Conservation (phyloP, 768 basidiomycete genomes). For the Boletus fagicola region DNA sequence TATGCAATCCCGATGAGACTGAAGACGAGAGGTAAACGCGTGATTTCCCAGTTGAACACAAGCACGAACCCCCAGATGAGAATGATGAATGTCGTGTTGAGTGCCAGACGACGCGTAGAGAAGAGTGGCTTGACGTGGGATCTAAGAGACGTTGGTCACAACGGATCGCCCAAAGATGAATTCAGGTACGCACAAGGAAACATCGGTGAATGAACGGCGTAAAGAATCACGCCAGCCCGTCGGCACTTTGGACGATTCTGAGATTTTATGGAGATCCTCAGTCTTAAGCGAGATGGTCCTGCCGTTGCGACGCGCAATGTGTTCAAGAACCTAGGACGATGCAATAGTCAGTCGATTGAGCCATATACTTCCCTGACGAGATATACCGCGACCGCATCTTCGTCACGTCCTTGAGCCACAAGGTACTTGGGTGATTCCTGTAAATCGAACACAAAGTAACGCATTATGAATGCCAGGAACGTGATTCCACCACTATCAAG, state of each 20-base stretch:
- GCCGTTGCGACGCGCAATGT: conserved; percentile 49
- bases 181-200: conserved; percentile 39
- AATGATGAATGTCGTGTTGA: conserved; percentile 49
- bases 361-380: background rate
- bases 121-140: conserved; percentile 53
- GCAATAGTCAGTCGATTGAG: background rate
- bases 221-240: conserved; percentile 25
- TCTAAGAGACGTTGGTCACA: conserved; percentile 20
- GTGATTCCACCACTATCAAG: conserved; percentile 44
- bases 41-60: background rate
- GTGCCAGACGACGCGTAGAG: conserved; percentile 40
- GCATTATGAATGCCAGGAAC: conserved; percentile 50
- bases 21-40: conserved; percentile 2
- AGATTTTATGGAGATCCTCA: conserved; percentile 40
- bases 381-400: conserved; percentile 48
- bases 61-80: conserved; percentile 48
- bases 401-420: conserved; percentile 53
- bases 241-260: conserved; percentile 13
- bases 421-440: conserved; percentile 65
- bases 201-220: conserved; percentile 35
- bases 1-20: conserved; percentile 52
- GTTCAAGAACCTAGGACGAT: conserved; percentile 41
- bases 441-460: conserved; percentile 56
- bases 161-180: background rate
- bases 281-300: conserved; percentile 44